These are phyloP conservation scores for Mycena amicta DNA, from an alignment of 768 basidiomycete genomes.

Conservation along the genomic window DNA sequence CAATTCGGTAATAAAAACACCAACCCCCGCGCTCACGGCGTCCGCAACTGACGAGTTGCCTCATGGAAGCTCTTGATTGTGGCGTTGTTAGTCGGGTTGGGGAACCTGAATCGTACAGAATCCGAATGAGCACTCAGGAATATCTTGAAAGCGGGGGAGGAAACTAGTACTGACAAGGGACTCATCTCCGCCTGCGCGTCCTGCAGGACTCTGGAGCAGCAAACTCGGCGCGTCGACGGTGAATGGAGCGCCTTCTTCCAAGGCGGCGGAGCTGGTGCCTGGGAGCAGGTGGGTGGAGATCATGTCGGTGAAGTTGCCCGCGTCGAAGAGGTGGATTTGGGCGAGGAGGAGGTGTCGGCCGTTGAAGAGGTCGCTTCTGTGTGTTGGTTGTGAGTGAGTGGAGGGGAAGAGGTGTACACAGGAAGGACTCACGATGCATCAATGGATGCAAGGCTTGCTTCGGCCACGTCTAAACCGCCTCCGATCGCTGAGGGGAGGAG, in stretches of 20 bases:
- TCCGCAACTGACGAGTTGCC: not conserved
- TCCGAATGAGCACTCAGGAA: not conserved
- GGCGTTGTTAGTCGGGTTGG: not conserved
- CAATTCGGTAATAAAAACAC: not conserved
- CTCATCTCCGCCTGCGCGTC: not conserved
- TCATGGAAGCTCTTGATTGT: not conserved
- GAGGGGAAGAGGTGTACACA: not conserved
- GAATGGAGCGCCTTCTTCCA: not conserved
- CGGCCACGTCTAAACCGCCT: not conserved
- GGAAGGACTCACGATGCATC: not conserved
- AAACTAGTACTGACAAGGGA: too few species aligned
- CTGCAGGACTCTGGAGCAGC: not conserved
- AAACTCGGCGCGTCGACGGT: not conserved
- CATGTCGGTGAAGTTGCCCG: not conserved
- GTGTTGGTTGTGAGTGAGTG: not conserved
- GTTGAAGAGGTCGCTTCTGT: not conserved
- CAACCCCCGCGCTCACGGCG: not conserved
- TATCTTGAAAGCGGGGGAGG: too few species aligned
- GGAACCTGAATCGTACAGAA: not conserved
- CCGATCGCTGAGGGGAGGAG: not conserved
- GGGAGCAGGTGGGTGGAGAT: not conserved
- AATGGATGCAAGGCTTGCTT: not conserved
- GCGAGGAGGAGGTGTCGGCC: not conserved
- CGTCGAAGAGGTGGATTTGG: not conserved
- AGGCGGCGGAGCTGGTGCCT: not conserved